Evolutionary conservation across 441 rosid species (phyloP), one percentile per base, ranked within the genome.

Genomic region (Daphne laureola): DNA sequence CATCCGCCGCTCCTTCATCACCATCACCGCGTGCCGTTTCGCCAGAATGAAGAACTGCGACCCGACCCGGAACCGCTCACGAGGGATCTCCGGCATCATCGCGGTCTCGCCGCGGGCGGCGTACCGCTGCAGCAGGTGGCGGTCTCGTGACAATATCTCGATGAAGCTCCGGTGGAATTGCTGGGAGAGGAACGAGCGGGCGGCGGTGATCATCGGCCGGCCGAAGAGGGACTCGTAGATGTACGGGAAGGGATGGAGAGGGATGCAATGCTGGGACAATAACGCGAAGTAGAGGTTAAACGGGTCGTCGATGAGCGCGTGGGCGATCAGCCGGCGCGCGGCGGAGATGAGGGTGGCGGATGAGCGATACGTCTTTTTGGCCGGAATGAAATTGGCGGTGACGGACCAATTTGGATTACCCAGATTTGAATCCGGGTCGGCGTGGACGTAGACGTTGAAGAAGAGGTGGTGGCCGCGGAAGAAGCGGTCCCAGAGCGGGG

Each of bases 41-140:
- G 86, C 76, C 12, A 89, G 25, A 3, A 83, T 69, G 65, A 86
- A 86, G 60, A 89, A 89, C 78, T 86, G 92, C n/a, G 95, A 89
- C 46, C 96, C 95, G 3, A 80, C 92, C 17, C 90, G 62, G 62
- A 89, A 89, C 26, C 69, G 64, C 42, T 73, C 69, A 62, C 69
- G 81, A 0, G 71, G 63, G 5, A 89, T 68, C 58, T 86, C 95
- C 0, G 96, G 92, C 0, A 80, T 41, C 92, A 86, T 76, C 50
- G 48, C 69, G 50, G 62, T 14, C 5, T 64, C 59, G 0, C 96
- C 96, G 7, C 95, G 68, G 0, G 92, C 89, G 42, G 16, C 55
- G 74, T 83, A 89, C 0, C 95, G 76, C 17, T 71, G 76, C 8
- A 54, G 70, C 13, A 86, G 67, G 51, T 78, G 72, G 0, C 87